Percentiles rank a stretch among this genome's conserved stretches.
Conservation (phyloP, 345 rosid genomes). For the Eucalyptus marginata region DNA sequence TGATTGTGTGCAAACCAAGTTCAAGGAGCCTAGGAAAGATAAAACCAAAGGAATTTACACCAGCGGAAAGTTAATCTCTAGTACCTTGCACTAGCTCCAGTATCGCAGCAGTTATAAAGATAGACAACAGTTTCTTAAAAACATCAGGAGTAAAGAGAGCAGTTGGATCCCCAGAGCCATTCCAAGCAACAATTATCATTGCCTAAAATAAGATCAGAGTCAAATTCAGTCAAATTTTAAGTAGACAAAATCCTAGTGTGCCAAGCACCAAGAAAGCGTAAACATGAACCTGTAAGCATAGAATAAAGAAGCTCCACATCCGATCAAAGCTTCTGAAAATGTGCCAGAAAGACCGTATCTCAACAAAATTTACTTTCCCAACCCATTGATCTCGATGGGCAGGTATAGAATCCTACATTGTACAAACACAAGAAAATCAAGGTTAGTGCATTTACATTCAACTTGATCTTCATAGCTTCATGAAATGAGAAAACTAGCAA, state of each 20-base stretch:
- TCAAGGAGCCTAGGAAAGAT: not conserved
- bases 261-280: not conserved
- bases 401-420: slow-evolving; percentile 55
- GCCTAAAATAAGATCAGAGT: slow-evolving; percentile 30
- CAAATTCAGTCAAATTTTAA: not conserved
- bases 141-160: slow-evolving; percentile 42
- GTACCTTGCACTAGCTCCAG: slow-evolving; percentile 94
- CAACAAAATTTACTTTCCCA: slow-evolving; percentile 96
- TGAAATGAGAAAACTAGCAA: too few relatives aligned
- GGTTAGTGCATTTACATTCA: too few relatives aligned
- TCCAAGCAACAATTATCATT: slow-evolving; percentile 95
- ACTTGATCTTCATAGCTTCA: too few relatives aligned
- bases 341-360: slow-evolving; percentile 96
- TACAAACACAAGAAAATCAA: not conserved
- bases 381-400: slow-evolving; percentile 48
- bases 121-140: slow-evolving; percentile 71
- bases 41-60: not conserved
- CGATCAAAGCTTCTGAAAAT: slow-evolving; percentile 95
- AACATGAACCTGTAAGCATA: slow-evolving; percentile 68
- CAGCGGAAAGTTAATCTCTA: not conserved
- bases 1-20: too few relatives aligned
- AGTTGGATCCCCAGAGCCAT: slow-evolving; percentile 52
- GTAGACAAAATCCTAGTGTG: not conserved
- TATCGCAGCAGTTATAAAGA: slow-evolving; percentile 90
- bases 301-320: slow-evolving; percentile 94